These are phyloP conservation scores for Trichoderma lentiforme DNA, from an alignment of 2,329 filamentous ascomycete genomes.

Conservation along the genomic window DNA sequence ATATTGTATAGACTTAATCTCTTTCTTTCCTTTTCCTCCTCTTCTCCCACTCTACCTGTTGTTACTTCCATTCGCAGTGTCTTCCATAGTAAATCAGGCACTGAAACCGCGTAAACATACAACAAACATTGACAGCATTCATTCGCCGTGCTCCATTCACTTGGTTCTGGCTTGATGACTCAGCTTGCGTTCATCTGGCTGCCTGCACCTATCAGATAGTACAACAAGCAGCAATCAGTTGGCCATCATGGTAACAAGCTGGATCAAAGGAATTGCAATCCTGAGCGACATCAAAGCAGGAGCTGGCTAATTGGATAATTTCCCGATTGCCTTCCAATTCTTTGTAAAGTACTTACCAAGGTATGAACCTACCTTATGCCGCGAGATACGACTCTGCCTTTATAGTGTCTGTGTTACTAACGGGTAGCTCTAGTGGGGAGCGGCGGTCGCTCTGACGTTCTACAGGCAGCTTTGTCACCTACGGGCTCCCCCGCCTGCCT, in stretches of 20 bases:
- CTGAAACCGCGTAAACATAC: background rate
- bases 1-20: background rate
- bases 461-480: background rate
- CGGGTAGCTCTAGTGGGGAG: background rate
- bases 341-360: background rate
- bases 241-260: background rate
- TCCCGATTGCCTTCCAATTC: background rate
- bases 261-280: background rate
- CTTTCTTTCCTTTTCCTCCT: background rate
- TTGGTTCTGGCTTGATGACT: background rate
- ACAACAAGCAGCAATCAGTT: background rate
- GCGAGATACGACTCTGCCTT: background rate
- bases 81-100: background rate
- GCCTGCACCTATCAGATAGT: background rate
- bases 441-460: slow-evolving; percentile 2
- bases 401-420: background rate
- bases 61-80: background rate
- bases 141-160: background rate
- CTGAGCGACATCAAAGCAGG: background rate
- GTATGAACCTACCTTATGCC: background rate
- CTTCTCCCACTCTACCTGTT: background rate
- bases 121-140: background rate
- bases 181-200: background rate
- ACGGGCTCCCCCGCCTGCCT: slow-evolving; percentile 12
- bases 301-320: background rate